phyloP scores from a whole-genome alignment of 75 land plant genomes.

The Isoetes taiwanensis region DNA sequence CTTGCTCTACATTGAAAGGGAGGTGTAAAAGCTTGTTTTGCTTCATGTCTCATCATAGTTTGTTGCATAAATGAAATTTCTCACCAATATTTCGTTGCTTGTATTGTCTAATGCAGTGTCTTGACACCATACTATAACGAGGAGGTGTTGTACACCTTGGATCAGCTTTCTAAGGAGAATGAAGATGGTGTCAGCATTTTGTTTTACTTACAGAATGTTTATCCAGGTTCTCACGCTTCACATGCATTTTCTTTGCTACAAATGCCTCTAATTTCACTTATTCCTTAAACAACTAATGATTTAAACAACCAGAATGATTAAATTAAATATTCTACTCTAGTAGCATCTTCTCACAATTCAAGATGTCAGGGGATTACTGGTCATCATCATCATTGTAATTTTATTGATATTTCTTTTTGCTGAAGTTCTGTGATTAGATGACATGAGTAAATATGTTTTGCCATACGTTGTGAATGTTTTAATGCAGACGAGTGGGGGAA shows the following conservation, averaged over 20 bases:
- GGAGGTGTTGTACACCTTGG: not conserved
- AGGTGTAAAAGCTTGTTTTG: no score
- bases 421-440: no score
- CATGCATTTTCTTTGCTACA: no score
- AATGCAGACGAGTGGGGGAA: not conserved
- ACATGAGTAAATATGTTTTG: no score
- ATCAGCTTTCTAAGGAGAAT: not conserved
- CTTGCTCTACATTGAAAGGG: no score
- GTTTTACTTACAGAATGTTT: not conserved
- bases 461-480: no score
- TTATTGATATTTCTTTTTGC: no score
- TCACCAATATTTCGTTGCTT: no score
- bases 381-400: not conserved
- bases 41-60: not conserved
- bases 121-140: slow-evolving; percentile 4
- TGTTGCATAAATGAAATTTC: no score
- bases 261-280: no score
- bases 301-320: no score
- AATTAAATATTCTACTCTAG: no score
- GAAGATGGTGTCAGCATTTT: slow-evolving; percentile 1
- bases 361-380: not conserved
- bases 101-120: not conserved
- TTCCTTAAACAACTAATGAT: not conserved
- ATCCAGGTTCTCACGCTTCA: not conserved
- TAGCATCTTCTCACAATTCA: not conserved